Conservation (phyloP, 83 land plant species). For the Isoetes engelmannii region DNA sequence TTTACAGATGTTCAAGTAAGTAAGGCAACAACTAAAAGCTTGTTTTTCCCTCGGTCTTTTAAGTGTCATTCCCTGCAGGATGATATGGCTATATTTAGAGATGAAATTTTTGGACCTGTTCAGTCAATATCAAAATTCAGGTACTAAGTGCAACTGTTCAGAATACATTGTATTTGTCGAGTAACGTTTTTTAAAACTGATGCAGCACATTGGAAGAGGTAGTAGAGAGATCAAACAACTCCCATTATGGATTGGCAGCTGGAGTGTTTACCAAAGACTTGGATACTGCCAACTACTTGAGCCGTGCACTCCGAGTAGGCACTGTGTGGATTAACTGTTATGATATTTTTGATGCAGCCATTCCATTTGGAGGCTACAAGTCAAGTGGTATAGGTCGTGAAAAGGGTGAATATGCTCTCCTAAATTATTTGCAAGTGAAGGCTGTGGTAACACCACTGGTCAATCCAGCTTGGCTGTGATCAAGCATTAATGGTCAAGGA, state of each 20-base stretch:
- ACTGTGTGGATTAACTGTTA: conserved; percentile 82
- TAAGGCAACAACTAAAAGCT: background rate
- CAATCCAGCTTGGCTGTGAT: conserved; percentile 67
- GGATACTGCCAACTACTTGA: conserved; percentile 75
- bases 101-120: conserved; percentile 96
- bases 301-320: conserved; percentile 67
- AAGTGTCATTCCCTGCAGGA: conserved; percentile 41
- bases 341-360: conserved; percentile 79
- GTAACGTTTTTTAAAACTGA: no score
- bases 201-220: conserved; percentile 11
- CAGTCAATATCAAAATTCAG: conserved; percentile 79
- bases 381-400: conserved; percentile 85
- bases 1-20: conserved; percentile 76
- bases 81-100: conserved; percentile 67
- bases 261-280: conserved; percentile 76
- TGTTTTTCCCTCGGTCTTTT: background rate
- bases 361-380: conserved; percentile 95
- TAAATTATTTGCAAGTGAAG: conserved; percentile 79
- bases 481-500: no score
- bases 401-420: conserved; percentile 71
- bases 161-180: no score
- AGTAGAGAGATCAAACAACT: conserved; percentile 51
- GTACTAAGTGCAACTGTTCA: conserved; percentile 14
- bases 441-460: conserved; percentile 72
- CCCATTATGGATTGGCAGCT: conserved; percentile 72